Conservation (phyloP, 192 early-diverging fungal genomes). For the Funneliformis geosporum region DNA sequence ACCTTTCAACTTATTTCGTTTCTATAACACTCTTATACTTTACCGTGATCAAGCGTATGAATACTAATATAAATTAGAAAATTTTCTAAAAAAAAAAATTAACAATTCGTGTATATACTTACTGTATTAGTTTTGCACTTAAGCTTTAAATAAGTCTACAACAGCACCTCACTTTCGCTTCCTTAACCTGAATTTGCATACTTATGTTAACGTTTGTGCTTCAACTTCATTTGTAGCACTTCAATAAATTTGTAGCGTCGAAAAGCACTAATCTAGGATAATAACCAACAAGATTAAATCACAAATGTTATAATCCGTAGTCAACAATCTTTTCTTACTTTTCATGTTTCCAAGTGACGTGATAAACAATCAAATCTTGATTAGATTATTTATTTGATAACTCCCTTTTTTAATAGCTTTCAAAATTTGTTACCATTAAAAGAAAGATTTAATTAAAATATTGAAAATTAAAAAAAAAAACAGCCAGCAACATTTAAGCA, state of each 20-base stretch:
- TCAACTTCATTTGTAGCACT: conserved; percentile 35
- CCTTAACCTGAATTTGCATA: conserved; percentile 47
- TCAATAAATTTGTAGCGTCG: conserved; percentile 38
- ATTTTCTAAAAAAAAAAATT: no score
- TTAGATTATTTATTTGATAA: conserved; percentile 79
- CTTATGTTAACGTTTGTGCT: conserved; percentile 21
- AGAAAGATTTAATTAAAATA: neutral
- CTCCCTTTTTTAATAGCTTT: conserved; percentile 80
- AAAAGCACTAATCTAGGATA: conserved; percentile 33
- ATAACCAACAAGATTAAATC: neutral
- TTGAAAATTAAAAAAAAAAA: neutral
- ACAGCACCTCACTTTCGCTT: conserved; percentile 52
- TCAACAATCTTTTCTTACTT: conserved; percentile 40
- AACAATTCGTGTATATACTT: no score
- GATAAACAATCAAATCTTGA: conserved; percentile 60
- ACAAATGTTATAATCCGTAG: no score
- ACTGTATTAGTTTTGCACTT: conserved; percentile 31
- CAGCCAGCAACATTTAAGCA: no score
- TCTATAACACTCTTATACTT: no score
- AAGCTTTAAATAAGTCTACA: conserved; percentile 54
- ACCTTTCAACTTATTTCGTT: no score
- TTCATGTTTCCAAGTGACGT: conserved; percentile 64
- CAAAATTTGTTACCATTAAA: conserved; percentile 69
- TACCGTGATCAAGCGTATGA: no score
- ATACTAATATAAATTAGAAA: no score